Evolutionary conservation across 371 early-diverging fungal genomes (phyloP).

Genomic region (Mucor piriformis): DNA sequence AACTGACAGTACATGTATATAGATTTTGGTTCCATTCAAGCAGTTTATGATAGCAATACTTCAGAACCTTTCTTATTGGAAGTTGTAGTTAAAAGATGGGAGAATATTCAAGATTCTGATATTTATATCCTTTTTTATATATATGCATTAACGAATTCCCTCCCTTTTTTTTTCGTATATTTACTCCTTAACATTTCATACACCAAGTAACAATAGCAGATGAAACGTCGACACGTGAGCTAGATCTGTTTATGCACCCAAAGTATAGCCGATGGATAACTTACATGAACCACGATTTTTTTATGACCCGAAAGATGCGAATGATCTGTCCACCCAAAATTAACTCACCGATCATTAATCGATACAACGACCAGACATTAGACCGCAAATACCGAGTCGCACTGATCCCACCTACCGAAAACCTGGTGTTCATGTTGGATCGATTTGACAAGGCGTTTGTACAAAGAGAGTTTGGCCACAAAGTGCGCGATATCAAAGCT

Average conservation of each 20-base stretch:
- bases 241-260: constrained; percentile 33
- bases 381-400: constrained; percentile 22
- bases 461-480: constrained; percentile 25
- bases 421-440: constrained; percentile 34
- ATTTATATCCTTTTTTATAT: constrained; percentile 23
- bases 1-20: neutral
- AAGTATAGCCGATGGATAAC: constrained; percentile 29
- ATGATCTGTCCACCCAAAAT: constrained; percentile 29
- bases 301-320: constrained; percentile 24
- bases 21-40: constrained; percentile 26
- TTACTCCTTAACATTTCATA: constrained; percentile 11
- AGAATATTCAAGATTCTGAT: neutral
- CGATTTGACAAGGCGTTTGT: constrained; percentile 33
- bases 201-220: constrained; percentile 26
- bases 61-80: constrained; percentile 19
- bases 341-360: constrained; percentile 19
- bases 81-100: constrained; percentile 11
- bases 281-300: constrained; percentile 4
- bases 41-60: constrained; percentile 18
- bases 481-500: constrained; percentile 8
- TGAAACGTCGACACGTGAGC: constrained; percentile 10
- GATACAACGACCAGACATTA: constrained; percentile 13
- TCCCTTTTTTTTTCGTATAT: neutral
- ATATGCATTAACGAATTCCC: neutral
- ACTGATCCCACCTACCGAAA: constrained; percentile 36